A percentile compares a stretch with the other conserved stretches of the same genome.
These are phyloP conservation scores for Pezicula neosporulosa DNA, from an alignment of 2,329 filamentous ascomycete species.

Conservation along the genomic window DNA sequence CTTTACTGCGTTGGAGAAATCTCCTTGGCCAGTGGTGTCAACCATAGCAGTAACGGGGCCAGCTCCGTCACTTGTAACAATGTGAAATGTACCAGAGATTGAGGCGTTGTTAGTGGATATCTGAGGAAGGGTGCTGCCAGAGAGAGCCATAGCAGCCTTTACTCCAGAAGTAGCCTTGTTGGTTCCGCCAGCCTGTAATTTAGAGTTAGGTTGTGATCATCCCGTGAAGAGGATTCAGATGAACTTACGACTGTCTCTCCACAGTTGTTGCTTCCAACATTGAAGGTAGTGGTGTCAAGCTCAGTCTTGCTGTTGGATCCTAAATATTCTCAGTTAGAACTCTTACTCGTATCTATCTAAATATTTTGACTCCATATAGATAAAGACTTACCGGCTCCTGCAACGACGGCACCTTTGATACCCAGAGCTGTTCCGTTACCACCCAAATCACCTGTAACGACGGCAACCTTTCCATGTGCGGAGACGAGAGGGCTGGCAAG, in stretches of 20 bases:
- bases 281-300: slow-evolving; percentile 11
- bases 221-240: neutral
- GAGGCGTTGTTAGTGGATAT: slow-evolving; percentile 30
- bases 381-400: slow-evolving; percentile 20
- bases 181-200: slow-evolving; percentile 6
- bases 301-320: slow-evolving; percentile 9
- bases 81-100: slow-evolving; percentile 33
- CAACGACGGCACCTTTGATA: slow-evolving; percentile 36
- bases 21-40: slow-evolving; percentile 32
- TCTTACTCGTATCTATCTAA: too few relatives aligned
- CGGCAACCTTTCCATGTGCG: slow-evolving; percentile 11
- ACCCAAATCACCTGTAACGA: slow-evolving; percentile 28
- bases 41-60: slow-evolving; percentile 36
- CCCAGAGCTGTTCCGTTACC: slow-evolving; percentile 37
- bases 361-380: too few relatives aligned
- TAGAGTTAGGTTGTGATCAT: neutral
- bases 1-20: slow-evolving; percentile 27
- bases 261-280: slow-evolving; percentile 31
- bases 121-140: slow-evolving; percentile 36
- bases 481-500: slow-evolving; percentile 5
- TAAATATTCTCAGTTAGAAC: too few relatives aligned
- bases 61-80: slow-evolving; percentile 39
- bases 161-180: slow-evolving; percentile 31
- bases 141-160: slow-evolving; percentile 30
- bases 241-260: neutral